These are phyloP conservation scores for Saccharata proteae DNA, from an alignment of 2,329 filamentous ascomycete species.

Conservation along the genomic window DNA sequence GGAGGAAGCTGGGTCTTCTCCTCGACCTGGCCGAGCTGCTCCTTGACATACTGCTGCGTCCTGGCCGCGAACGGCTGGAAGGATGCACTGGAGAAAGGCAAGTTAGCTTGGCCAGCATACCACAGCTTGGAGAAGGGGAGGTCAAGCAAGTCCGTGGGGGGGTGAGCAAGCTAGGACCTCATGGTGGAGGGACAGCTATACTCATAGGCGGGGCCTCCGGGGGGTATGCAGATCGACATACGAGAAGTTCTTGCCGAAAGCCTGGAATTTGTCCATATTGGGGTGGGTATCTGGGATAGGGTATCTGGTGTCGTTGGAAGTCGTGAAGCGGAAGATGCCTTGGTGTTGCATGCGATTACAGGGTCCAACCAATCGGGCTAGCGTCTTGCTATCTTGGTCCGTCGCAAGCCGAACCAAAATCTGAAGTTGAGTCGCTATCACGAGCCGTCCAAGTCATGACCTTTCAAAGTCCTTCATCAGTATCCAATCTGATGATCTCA, in stretches of 20 bases:
- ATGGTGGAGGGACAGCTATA: constrained; percentile 5
- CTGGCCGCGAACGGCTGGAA: constrained; percentile 88
- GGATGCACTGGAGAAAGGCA: constrained; percentile 52
- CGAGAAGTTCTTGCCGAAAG: constrained; percentile 53
- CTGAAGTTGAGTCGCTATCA: no score
- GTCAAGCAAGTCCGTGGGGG: not conserved
- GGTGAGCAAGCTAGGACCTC: no score
- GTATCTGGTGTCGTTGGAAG: no score
- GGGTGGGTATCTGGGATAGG: no score
- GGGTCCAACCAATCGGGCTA: no score
- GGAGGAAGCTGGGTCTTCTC: constrained; percentile 96
- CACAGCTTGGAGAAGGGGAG: constrained; percentile 2
- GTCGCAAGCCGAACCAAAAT: no score
- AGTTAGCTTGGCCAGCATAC: constrained; percentile 19
- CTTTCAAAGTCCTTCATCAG: no score
- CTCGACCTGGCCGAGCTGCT: constrained; percentile 87
- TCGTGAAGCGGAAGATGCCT: no score
- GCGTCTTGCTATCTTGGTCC: no score
- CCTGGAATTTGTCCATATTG: constrained; percentile 10
- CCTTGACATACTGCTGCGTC: constrained; percentile 95
- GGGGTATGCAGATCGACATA: constrained; percentile 25
- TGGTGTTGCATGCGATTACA: no score
- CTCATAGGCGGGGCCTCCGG: constrained; percentile 10
- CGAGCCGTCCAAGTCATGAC: no score
- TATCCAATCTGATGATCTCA: no score